Evolutionary conservation across 495 filamentous ascomycete species (phyloP), one percentile per base, ranked within the genome.

Genomic region (Penicillium alfredii): DNA sequence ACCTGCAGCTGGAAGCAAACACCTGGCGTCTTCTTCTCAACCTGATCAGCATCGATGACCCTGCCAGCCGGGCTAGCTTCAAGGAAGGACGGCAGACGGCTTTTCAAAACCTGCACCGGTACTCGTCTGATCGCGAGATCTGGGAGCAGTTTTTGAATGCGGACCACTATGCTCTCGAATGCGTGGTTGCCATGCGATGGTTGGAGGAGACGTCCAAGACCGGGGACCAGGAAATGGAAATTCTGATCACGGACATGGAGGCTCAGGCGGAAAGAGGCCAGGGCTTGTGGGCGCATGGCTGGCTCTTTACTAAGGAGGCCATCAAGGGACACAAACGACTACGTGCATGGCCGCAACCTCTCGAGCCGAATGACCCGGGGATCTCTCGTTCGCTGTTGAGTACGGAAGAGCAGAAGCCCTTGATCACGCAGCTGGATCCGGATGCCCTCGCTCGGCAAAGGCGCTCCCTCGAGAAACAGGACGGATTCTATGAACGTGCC

Each of bases 341-440:
- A 33, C 65, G 77, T 23, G 58, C 73, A 59, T 68, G 75, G 73
- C 75, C 80, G 24, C 78, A 78, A 33, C 69, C 72, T 19, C 64
- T 82, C 33, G 81, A 82, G 34, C 80, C 75, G 5, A 67, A 72
- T 38, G 61, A 69, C 26, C 63, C 74, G 23, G 71, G 67, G 29
- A 68, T 80, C 16, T 66, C 74, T 23, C 68, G 71, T 36, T 69
- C 73, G 20, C 70, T 79, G 35, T 55, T 75, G 25, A 74, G 66
- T 30, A 64, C 72, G 3, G 76, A 78, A 17, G 66, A 71, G 20
- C 77, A 78, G 24, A 73, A 77, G 55, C 53, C 75, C 4, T 51
- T 95, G 3, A 72, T 96, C 28, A 93, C 87, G n/a, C 85, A 94
- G 51, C 69, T 99, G 15, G 92, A 99, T 44, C 93, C 93, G 4